Evolutionary conservation across 306 rosid genomes (phyloP), one percentile per base, ranked within the genome.

Genomic region (Phaseolus lunatus): DNA sequence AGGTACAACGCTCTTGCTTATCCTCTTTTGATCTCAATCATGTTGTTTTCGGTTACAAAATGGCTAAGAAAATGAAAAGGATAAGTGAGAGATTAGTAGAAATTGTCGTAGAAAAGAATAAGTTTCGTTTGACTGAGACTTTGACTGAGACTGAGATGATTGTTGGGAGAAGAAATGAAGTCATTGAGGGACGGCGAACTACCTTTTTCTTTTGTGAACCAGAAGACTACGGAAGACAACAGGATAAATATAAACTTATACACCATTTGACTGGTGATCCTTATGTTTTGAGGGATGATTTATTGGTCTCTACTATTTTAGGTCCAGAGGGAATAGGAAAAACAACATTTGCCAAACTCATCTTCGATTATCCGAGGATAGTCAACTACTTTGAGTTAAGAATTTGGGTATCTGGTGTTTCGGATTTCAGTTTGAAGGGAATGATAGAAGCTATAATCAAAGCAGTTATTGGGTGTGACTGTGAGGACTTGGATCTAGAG

Each of bases 311-410:
- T 41, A 29, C 83, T 0, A 48, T 83, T 20, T 3, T 57, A 0
- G 83, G 77, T 15, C 52, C 72, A 0, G 83, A 78, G 3, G 83
- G 86, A 50, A 63, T 83, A 15, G 86, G 86, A 0, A 83, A 83
- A 18, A 83, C 83, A 48, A 68, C 81, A 61, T 74, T 83, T 20
- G 69, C 75, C 35, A 71, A 83, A 68, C 64, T 49, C 8, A 72
- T 79, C 9, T 73, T 65, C 50, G 41, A 54, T 20, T 44, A 80
- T 65, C 68, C 49, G 24, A 73, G 20, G 44, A 57, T 79, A 4
- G 49, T 29, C 15, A 20, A 58, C 9, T 72, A 78, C 48, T 83
- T 83, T 79, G 74, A 74, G 5, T 29, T 0, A 0, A 74, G 12
- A 53, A 49, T 79, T 37, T 83, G 83, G 80, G 80, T 78, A 0